Percentiles rank a stretch among this genome's conserved stretches.
These are phyloP conservation scores for Pholiota microspora DNA, from an alignment of 768 basidiomycete genomes.

Conservation along the genomic window DNA sequence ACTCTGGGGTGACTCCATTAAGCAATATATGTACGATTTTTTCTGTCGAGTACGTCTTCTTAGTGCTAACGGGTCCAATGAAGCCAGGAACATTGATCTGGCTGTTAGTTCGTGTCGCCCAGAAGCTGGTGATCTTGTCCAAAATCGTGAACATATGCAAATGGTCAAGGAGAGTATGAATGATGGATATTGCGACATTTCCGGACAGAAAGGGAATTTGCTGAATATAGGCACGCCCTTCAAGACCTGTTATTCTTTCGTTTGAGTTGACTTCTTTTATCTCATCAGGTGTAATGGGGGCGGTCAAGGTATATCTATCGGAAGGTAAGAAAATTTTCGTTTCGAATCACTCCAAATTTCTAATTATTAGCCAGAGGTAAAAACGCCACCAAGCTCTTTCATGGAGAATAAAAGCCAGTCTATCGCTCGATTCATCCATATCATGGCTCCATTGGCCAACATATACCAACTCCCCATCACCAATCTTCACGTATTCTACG, in stretches of 20 bases:
- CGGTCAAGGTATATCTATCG: slow-evolving; percentile 60
- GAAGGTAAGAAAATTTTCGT: slow-evolving; percentile 42
- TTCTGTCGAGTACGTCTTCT: not conserved
- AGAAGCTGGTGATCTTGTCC: slow-evolving; percentile 60
- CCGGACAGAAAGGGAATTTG: slow-evolving; percentile 61
- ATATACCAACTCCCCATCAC: slow-evolving; percentile 74
- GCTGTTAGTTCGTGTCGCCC: slow-evolving; percentile 72
- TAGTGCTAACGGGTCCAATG: slow-evolving; percentile 11
- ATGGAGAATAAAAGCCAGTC: slow-evolving; percentile 52
- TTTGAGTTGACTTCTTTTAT: not conserved
- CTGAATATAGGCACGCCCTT: slow-evolving; percentile 51
- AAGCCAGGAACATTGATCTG: slow-evolving; percentile 65
- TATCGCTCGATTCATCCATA: slow-evolving; percentile 69
- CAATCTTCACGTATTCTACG: slow-evolving; percentile 86
- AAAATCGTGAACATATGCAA: slow-evolving; percentile 67
- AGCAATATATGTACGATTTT: slow-evolving; percentile 40
- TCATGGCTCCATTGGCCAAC: slow-evolving; percentile 61
- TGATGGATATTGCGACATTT: slow-evolving; percentile 81
- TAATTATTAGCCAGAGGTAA: slow-evolving; percentile 45
- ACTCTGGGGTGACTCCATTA: slow-evolving; percentile 16
- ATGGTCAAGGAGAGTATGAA: slow-evolving; percentile 72
- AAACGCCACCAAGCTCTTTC: slow-evolving; percentile 41
- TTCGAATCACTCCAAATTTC: not conserved
- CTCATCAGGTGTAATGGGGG: slow-evolving; percentile 54
- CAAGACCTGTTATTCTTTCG: not conserved